These are phyloP conservation scores for Xylariaceae sp. DNA, from an alignment of 2,329 filamentous ascomycete species.

Conservation along the genomic window DNA sequence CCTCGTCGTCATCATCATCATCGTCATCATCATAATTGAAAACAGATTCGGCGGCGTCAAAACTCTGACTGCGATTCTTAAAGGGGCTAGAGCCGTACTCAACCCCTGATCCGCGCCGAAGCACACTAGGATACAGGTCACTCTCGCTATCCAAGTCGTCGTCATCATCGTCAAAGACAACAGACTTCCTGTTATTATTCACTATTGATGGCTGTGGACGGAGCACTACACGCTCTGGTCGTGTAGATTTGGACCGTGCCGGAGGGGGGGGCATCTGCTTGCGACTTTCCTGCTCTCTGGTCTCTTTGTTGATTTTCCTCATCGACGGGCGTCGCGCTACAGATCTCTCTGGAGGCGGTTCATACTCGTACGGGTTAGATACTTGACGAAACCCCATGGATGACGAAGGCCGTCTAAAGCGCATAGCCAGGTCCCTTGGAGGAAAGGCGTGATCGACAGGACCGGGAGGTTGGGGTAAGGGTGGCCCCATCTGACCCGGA, in stretches of 20 bases:
- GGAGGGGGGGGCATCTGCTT: constrained; percentile 49
- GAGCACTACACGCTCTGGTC: constrained; percentile 31
- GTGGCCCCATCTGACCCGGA: constrained; percentile 22
- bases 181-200: constrained; percentile 26
- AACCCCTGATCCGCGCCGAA: constrained; percentile 26
- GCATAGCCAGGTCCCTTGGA: constrained; percentile 24
- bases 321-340: constrained; percentile 42
- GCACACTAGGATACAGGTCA: constrained; percentile 17
- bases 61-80: constrained; percentile 26
- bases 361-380: constrained; percentile 41
- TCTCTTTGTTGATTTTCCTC: constrained; percentile 36
- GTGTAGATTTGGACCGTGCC: constrained; percentile 36
- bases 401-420: constrained; percentile 37
- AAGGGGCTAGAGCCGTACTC: constrained; percentile 30
- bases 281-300: constrained; percentile 45
- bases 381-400: constrained; percentile 39
- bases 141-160: constrained; percentile 25
- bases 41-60: constrained; percentile 15
- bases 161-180: constrained; percentile 30
- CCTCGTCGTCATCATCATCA: constrained; percentile 3
- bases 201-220: constrained; percentile 28
- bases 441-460: constrained; percentile 22
- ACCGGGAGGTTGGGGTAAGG: constrained; percentile 17
- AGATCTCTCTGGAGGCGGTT: constrained; percentile 36
- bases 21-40: constrained; percentile 19